Evolutionary conservation across 2,329 filamentous ascomycete genomes (phyloP).

Genomic region (Hymenoscyphus salicellus): DNA sequence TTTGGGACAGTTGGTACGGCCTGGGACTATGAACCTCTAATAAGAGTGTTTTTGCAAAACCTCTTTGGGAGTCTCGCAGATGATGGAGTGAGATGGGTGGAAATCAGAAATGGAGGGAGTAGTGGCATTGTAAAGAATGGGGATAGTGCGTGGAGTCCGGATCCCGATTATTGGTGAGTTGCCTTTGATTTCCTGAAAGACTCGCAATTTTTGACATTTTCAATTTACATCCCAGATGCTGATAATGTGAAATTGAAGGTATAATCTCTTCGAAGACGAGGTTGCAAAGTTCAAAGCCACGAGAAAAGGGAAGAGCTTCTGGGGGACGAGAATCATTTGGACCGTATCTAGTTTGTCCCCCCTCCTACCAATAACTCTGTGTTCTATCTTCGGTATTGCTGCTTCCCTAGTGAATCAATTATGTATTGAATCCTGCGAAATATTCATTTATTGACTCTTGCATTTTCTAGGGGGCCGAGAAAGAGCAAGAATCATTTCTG

Average conservation of each 20-base stretch:
- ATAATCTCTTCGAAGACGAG: background rate
- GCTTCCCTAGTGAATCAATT: too few relatives aligned
- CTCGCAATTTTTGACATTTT: background rate
- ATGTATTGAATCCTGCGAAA: too few relatives aligned
- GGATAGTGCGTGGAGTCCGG: background rate
- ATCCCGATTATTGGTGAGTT: background rate
- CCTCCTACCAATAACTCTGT: too few relatives aligned
- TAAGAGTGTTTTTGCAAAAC: background rate
- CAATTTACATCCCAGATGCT: background rate
- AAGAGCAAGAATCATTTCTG: background rate
- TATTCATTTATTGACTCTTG: too few relatives aligned
- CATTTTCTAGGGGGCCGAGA: background rate
- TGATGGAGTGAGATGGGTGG: background rate
- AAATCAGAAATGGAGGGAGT: background rate
- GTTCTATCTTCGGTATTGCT: too few relatives aligned
- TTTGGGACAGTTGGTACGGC: background rate
- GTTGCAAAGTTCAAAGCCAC: slow-evolving; percentile 1
- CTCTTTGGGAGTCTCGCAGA: background rate
- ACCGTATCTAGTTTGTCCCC: too few relatives aligned
- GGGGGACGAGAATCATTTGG: background rate
- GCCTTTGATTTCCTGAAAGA: too few relatives aligned
- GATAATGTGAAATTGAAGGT: background rate
- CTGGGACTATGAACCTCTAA: background rate
- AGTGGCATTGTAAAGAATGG: background rate
- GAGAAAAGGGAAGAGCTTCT: background rate